These are phyloP conservation scores for Neopestalotiopsis clavispora DNA, from an alignment of 2,329 filamentous ascomycete genomes.

Conservation along the genomic window DNA sequence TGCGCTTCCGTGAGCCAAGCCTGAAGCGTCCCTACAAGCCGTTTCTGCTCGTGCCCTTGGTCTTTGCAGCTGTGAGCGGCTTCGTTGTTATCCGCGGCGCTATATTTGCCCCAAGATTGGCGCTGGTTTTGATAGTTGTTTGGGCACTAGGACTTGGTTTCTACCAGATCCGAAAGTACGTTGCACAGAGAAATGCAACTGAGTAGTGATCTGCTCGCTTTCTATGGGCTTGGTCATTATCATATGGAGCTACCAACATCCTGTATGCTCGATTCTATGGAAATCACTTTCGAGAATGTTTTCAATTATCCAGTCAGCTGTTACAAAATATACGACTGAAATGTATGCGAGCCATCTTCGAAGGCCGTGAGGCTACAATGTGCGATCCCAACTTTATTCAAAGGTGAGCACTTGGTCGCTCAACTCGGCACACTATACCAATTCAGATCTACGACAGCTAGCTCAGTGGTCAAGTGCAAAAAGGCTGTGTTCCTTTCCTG, in stretches of 20 bases:
- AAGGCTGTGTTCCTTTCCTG: background rate
- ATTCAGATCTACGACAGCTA: too few relatives aligned
- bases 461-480: background rate
- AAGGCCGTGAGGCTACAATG: background rate
- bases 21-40: constrained; percentile 62
- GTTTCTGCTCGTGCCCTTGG: constrained; percentile 50
- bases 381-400: background rate
- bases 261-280: too few relatives aligned
- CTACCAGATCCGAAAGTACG: constrained; percentile 34
- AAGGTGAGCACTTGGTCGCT: background rate
- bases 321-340: background rate
- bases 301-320: background rate
- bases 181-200: constrained; percentile 2
- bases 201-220: background rate
- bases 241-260: too few relatives aligned
- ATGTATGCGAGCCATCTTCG: background rate
- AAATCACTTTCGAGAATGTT: too few relatives aligned
- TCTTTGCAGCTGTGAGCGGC: constrained; percentile 62
- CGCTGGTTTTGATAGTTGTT: constrained; percentile 54
- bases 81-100: constrained; percentile 65
- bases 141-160: constrained; percentile 54
- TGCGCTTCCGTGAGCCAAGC: constrained; percentile 60
- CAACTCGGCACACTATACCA: background rate
- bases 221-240: background rate
- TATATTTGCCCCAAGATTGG: constrained; percentile 61